These are phyloP conservation scores for Kondoa malvinella DNA, from an alignment of 768 basidiomycete species.

Conservation along the genomic window DNA sequence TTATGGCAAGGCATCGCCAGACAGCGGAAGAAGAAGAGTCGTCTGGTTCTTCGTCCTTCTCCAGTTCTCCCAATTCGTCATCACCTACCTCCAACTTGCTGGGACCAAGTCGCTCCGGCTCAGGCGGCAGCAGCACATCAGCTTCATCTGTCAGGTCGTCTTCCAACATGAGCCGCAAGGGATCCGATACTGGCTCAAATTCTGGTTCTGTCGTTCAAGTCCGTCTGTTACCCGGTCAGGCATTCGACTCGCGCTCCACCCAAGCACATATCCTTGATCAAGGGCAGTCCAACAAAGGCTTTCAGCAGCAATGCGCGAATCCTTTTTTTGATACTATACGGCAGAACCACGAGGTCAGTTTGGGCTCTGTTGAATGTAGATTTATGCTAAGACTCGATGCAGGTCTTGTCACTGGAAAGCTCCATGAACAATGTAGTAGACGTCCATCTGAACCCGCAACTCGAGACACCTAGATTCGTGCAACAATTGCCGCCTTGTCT, in stretches of 20 bases:
- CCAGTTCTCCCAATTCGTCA: slow-evolving; percentile 1
- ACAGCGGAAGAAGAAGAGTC: neutral
- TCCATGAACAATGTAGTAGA: slow-evolving; percentile 22
- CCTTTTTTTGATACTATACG: slow-evolving; percentile 87
- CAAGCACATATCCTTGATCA: neutral
- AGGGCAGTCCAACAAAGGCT: neutral
- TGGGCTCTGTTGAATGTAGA: too few relatives aligned
- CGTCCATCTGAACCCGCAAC: slow-evolving; percentile 19
- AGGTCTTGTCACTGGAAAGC: slow-evolving; percentile 24
- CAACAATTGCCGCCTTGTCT: slow-evolving; percentile 22
- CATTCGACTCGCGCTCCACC: neutral
- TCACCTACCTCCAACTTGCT: neutral
- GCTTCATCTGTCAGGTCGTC: neutral
- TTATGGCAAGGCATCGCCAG: slow-evolving; percentile 5
- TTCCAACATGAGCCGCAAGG: neutral
- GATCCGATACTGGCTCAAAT: too few relatives aligned
- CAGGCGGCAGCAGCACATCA: neutral
- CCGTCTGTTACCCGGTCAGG: neutral
- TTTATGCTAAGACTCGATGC: neutral
- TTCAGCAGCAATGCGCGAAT: slow-evolving; percentile 38
- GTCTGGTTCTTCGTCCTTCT: neutral
- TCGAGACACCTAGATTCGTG: slow-evolving; percentile 4
- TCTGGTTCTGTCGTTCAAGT: too few relatives aligned
- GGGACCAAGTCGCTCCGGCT: neutral
- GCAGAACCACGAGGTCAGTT: slow-evolving; percentile 31